phyloP scores from a whole-genome alignment of 805 yeast species.

The Candida rishiriensis region DNA sequence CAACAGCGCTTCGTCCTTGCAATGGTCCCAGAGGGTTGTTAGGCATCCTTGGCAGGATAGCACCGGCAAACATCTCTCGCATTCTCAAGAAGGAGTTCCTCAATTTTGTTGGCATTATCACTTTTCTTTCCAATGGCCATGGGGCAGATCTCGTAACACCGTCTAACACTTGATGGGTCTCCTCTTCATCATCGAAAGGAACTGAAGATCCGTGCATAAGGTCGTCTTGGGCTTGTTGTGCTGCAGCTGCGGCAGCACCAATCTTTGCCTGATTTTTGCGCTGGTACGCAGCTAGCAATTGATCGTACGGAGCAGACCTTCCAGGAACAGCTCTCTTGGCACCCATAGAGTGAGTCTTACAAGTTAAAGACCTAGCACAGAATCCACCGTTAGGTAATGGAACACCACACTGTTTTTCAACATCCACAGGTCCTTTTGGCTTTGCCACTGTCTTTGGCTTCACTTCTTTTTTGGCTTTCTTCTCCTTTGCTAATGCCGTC shows the following conservation, averaged over 20 bases:
- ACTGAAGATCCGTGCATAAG: conserved; percentile 42
- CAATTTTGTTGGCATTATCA: conserved; percentile 62
- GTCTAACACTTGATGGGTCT: conserved; percentile 83
- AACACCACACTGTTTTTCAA: conserved; percentile 94
- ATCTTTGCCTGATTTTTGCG: conserved; percentile 87
- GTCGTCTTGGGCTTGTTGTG: conserved; percentile 71
- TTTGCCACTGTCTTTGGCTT: conserved; percentile 44
- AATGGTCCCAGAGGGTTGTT: conserved; percentile 65
- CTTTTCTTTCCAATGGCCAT: conserved; percentile 76
- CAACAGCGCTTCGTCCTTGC: conserved; percentile 73
- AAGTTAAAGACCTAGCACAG: conserved; percentile 93
- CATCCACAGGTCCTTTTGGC: conserved; percentile 81
- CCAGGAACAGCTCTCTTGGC: conserved; percentile 95
- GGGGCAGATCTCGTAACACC: conserved; percentile 82
- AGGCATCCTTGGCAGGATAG: conserved; percentile 60
- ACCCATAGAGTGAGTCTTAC: conserved; percentile 98
- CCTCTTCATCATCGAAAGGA: conserved; percentile 82
- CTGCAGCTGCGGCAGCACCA: conserved; percentile 77
- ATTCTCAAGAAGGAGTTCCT: conserved; percentile 75
- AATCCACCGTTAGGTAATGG: conserved; percentile 89
- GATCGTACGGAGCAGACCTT: conserved; percentile 88
- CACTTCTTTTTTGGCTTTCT: conserved; percentile 30
- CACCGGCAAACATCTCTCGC: conserved; percentile 92
- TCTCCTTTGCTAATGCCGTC: conserved; percentile 24
- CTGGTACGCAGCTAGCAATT: conserved; percentile 82